Conservation (phyloP, 2,329 filamentous ascomycete species). For the Trichoderma sp. region DNA sequence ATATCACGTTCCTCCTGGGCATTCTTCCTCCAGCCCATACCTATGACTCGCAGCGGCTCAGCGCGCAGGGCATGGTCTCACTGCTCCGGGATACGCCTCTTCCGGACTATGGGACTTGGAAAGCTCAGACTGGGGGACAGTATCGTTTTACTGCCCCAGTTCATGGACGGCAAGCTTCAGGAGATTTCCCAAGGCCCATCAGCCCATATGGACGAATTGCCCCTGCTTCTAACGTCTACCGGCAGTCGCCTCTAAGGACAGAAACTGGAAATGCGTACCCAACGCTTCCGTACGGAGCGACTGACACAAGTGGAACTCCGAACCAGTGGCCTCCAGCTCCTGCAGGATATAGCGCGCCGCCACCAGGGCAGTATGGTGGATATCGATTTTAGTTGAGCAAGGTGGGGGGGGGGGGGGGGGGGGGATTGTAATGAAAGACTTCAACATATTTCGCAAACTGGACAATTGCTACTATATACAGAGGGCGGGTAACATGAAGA, state of each 20-base stretch:
- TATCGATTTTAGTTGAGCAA: constrained; percentile 33
- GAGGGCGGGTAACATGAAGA: neutral
- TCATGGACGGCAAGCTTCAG: constrained; percentile 43
- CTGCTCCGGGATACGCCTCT: constrained; percentile 68
- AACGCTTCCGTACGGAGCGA: constrained; percentile 32
- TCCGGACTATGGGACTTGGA: constrained; percentile 59
- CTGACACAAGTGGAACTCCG: constrained; percentile 28
- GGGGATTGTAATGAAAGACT: neutral
- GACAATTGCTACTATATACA: constrained; percentile 5
- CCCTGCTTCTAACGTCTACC: constrained; percentile 44
- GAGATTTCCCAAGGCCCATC: constrained; percentile 45
- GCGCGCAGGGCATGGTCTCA: constrained; percentile 67
- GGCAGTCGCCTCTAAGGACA: constrained; percentile 52
- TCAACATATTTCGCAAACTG: neutral
- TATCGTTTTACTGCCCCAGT: constrained; percentile 35
- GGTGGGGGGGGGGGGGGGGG: neutral
- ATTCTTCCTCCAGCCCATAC: constrained; percentile 71
- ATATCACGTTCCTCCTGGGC: constrained; percentile 63
- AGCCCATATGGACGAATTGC: constrained; percentile 49
- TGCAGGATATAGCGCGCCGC: constrained; percentile 32
- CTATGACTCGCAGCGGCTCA: constrained; percentile 71
- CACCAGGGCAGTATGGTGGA: constrained; percentile 38
- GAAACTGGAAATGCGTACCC: constrained; percentile 36
- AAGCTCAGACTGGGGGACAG: constrained; percentile 41
- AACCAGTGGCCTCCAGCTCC: constrained; percentile 32